Base-by-base conservation (phyloP, 2,329 filamentous ascomycete species). In the Phyllosticta citriasiana region DNA sequence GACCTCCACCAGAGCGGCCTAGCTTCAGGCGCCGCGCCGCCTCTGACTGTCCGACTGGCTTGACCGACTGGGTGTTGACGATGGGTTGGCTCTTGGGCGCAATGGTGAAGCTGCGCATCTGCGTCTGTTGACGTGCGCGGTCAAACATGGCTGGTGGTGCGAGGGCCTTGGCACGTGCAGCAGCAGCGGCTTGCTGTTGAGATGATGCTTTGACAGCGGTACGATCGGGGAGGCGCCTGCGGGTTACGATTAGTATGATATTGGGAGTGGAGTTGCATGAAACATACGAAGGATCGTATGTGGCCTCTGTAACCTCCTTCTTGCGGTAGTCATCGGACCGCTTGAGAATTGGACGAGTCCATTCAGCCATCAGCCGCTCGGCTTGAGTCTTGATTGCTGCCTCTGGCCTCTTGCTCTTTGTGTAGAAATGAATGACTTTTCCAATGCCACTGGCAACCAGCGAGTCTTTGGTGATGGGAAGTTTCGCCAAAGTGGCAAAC, bases 341-440 rank as follows among this genome's bases (percentile, higher is more conserved):
- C 78, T 95, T 93, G 59, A 99, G 81, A 65, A 99, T 96, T 3
- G 93, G 92, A 51, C 94, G 83, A 65, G 91, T 96, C 94, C 94
- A 99, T 72, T 97, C 93, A 61, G 89, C 90, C 61, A 97, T 81
- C n/a, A 97, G 80, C 56, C 89, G 85, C 78, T 97, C 92, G 0
- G 94, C 94, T 77, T 92, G 90, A 66, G 93, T 87, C 80, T 97
- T 97, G 79, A 99, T 97, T 64, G 82, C 83, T 4, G 87, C 80
- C 75, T 97, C 90, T 0, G 92, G 88, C 66, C 90, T 88, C 78
- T 92, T 95, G 79, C 89, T 96, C 76, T 92, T 92, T 57, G 92
- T 97, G 77, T 99, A 99, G 78, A 97, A 99, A 64, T 96, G 84
- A 58, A 97, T 88, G 55, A 99, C 91, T 74, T 97, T 97, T 71